These are phyloP conservation scores for Plasmodium vinckei DNA, from an alignment of 169 alveolate genomes.

Conservation along the genomic window DNA sequence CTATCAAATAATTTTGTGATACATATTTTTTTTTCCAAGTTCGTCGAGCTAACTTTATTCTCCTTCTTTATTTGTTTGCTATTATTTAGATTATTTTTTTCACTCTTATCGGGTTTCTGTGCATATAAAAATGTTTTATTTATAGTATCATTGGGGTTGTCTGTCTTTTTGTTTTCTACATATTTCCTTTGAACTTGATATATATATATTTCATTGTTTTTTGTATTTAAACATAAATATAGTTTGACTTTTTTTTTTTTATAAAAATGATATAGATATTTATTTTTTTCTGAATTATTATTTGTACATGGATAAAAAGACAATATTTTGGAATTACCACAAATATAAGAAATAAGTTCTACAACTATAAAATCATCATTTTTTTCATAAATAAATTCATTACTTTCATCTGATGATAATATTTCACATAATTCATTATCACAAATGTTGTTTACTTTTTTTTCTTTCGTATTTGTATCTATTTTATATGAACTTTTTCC, in stretches of 20 bases:
- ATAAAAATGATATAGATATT: conserved; percentile 69
- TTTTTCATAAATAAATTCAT: conserved; percentile 6
- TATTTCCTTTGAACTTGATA: conserved; percentile 50
- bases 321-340: conserved; percentile 57
- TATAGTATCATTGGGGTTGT: not conserved
- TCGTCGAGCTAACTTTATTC: not conserved
- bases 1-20: conserved; percentile 61
- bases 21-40: conserved; percentile 20
- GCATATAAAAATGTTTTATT: not conserved
- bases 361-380: conserved; percentile 55
- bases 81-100: not conserved
- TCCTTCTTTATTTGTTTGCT: not conserved
- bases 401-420: conserved; percentile 55
- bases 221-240: conserved; percentile 45
- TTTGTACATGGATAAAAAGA: conserved; percentile 64
- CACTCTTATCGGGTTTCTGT: not conserved
- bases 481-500: not conserved
- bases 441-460: not conserved
- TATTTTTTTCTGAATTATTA: conserved; percentile 45
- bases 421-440: conserved; percentile 31
- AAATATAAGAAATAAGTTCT: conserved; percentile 69
- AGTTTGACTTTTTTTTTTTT: conserved; percentile 50
- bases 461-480: not conserved
- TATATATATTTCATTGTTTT: conserved; percentile 56
- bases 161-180: conserved; percentile 4